Percentiles rank a stretch among this genome's conserved stretches.
These are phyloP conservation scores for Stagonosporopsis cucurbitacearum DNA, from an alignment of 2,329 filamentous ascomycete genomes.

Conservation along the genomic window DNA sequence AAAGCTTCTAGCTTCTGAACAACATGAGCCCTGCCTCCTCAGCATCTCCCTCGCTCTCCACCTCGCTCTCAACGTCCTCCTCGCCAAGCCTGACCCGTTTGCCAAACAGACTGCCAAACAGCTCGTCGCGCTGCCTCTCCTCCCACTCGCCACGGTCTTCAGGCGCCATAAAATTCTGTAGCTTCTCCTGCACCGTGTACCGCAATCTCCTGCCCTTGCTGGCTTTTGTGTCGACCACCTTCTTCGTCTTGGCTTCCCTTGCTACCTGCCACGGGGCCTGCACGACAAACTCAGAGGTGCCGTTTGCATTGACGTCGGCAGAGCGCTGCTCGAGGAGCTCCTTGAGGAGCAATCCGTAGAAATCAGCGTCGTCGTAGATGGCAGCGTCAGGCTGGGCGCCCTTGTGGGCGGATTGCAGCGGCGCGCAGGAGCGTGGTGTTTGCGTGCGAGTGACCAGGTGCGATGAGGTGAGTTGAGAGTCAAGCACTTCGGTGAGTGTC, in stretches of 20 bases:
- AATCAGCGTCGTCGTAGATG: slow-evolving; percentile 92
- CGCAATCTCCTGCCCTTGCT: slow-evolving; percentile 94
- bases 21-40: slow-evolving; percentile 49
- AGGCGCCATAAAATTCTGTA: slow-evolving; percentile 97
- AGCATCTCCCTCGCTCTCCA: slow-evolving; percentile 45
- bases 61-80: slow-evolving; percentile 47
- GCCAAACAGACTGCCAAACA: slow-evolving; percentile 60
- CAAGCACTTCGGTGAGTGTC: slow-evolving; percentile 70
- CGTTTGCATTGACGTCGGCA: slow-evolving; percentile 60
- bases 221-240: slow-evolving; percentile 88
- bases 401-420: slow-evolving; percentile 63
- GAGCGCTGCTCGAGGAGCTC: slow-evolving; percentile 91
- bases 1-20: slow-evolving; percentile 42
- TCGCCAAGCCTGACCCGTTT: slow-evolving; percentile 54
- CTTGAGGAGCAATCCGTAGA: slow-evolving; percentile 92
- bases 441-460: slow-evolving; percentile 72
- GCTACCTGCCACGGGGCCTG: slow-evolving; percentile 65
- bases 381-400: slow-evolving; percentile 40
- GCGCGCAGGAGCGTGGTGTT: slow-evolving; percentile 77
- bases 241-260: slow-evolving; percentile 82
- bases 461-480: slow-evolving; percentile 72
- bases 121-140: slow-evolving; percentile 73
- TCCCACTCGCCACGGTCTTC: slow-evolving; percentile 85
- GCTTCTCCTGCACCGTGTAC: slow-evolving; percentile 94
- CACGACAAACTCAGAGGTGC: slow-evolving; percentile 57